Percentiles rank a stretch among this genome's conserved stretches.
These are phyloP conservation scores for Podospora didyma DNA, from an alignment of 495 filamentous ascomycete genomes.

Conservation along the genomic window DNA sequence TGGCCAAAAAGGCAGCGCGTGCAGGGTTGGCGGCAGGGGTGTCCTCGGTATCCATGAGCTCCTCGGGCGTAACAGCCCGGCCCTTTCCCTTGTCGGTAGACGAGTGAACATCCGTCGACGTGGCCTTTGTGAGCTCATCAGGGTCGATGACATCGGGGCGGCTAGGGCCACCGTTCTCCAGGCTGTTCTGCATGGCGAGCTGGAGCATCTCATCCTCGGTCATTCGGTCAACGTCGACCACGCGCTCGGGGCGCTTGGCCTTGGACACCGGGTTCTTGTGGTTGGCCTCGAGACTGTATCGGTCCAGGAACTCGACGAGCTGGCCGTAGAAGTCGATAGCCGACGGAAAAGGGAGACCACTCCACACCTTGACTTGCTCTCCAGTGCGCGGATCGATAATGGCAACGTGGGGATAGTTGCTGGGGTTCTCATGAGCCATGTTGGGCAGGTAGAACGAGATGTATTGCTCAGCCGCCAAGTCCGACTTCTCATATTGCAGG, in stretches of 20 bases:
- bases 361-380: conserved; percentile 96
- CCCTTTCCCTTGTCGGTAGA: conserved; percentile 56
- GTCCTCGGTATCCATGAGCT: conserved; percentile 1
- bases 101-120: conserved; percentile 34
- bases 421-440: conserved; percentile 64
- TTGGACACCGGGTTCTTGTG: conserved; percentile 89
- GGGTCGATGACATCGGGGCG: conserved; percentile 58
- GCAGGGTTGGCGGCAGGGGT: conserved; percentile 1
- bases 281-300: conserved; percentile 82
- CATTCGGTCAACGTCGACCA: conserved; percentile 76
- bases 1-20: conserved; percentile 56
- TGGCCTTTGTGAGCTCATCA: conserved; percentile 72
- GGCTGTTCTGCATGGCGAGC: conserved; percentile 84
- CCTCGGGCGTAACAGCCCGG: conserved; percentile 32
- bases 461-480: conserved; percentile 70
- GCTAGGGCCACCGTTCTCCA: conserved; percentile 37
- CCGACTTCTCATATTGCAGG: conserved; percentile 83
- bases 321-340: conserved; percentile 82
- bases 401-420: conserved; percentile 84
- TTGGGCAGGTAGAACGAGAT: conserved; percentile 84
- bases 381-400: conserved; percentile 95
- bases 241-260: conserved; percentile 64
- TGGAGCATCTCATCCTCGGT: conserved; percentile 96
- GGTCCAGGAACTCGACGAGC: conserved; percentile 90
- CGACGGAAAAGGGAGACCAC: conserved; percentile 71